phyloP scores from a whole-genome alignment of 2,329 filamentous ascomycete species.

The Iodosphaeria phyllophila region DNA sequence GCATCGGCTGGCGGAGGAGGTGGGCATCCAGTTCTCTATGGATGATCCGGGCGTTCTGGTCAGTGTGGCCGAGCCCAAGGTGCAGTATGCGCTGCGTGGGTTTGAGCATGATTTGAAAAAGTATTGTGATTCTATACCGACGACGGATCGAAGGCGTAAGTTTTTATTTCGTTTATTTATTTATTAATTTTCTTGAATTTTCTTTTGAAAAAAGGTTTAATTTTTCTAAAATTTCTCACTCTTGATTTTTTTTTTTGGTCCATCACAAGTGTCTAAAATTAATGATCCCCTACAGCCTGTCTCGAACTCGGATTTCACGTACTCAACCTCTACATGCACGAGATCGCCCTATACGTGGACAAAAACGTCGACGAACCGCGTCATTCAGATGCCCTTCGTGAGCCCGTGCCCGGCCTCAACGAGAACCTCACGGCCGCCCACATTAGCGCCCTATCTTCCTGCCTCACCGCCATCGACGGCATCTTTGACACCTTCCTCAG shows the following conservation, averaged over 20 bases:
- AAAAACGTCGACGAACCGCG: no score
- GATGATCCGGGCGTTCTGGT: constrained; percentile 39
- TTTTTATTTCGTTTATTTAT: constrained; percentile 4
- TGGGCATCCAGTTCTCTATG: constrained; percentile 45
- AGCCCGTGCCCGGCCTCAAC: constrained; percentile 21
- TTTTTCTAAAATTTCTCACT: no score
- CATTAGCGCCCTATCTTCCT: constrained; percentile 47
- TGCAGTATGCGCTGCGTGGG: constrained; percentile 42
- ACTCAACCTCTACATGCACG: constrained; percentile 56
- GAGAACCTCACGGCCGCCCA: constrained; percentile 33
- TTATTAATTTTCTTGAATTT: no score
- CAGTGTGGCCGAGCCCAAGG: constrained; percentile 41
- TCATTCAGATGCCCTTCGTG: constrained; percentile 22
- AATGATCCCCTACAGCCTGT: constrained; percentile 26
- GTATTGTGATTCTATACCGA: constrained; percentile 34
- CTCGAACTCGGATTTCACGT: constrained; percentile 45
- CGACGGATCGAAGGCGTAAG: constrained; percentile 36
- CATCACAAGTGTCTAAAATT: constrained; percentile 1
- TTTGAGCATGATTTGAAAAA: constrained; percentile 46
- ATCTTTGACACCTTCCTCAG: constrained; percentile 45
- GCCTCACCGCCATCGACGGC: constrained; percentile 45
- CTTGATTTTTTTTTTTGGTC: constrained; percentile 2
- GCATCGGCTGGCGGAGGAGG: constrained; percentile 47
- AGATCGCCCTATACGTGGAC: constrained; percentile 51
- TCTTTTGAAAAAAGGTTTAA: no score